Conservation (phyloP, 202 grass and related monocot species). For the Setaria italica region DNA sequence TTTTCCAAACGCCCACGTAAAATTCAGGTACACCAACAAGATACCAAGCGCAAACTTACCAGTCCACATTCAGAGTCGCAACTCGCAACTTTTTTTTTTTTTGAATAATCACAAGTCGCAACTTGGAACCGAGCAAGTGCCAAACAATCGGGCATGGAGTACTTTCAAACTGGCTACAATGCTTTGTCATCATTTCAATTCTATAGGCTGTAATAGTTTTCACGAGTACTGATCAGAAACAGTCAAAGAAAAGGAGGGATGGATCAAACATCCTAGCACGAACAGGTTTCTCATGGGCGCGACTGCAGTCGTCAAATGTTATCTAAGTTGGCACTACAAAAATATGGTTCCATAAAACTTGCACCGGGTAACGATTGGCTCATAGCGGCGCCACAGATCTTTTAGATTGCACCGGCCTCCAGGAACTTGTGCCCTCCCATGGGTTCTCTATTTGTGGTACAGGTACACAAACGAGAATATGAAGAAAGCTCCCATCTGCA, state of each 20-base stretch:
- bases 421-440: constrained; percentile 37
- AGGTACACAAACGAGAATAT: constrained; percentile 91
- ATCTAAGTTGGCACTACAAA: constrained; percentile 54
- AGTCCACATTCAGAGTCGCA: not conserved
- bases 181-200: constrained; percentile 23
- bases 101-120: too few species aligned
- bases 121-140: not conserved
- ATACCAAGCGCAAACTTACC: not conserved
- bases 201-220: constrained; percentile 37
- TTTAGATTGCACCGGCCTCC: not conserved
- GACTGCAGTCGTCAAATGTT: constrained; percentile 17
- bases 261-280: constrained; percentile 34
- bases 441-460: constrained; percentile 82
- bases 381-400: constrained; percentile 16
- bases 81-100: not conserved
- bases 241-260: not conserved
- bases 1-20: too few species aligned
- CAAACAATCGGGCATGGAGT: not conserved
- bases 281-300: constrained; percentile 20
- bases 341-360: constrained; percentile 57
- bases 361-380: constrained; percentile 29
- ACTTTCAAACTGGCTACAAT: constrained; percentile 29
- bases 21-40: too few species aligned
- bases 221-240: constrained; percentile 35
- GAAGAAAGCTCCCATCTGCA: constrained; percentile 97